A percentile compares a stretch with the other conserved stretches of the same genome.
These are phyloP conservation scores for Gelatoporia subvermispora DNA, from an alignment of 768 basidiomycete species.

Conservation along the genomic window DNA sequence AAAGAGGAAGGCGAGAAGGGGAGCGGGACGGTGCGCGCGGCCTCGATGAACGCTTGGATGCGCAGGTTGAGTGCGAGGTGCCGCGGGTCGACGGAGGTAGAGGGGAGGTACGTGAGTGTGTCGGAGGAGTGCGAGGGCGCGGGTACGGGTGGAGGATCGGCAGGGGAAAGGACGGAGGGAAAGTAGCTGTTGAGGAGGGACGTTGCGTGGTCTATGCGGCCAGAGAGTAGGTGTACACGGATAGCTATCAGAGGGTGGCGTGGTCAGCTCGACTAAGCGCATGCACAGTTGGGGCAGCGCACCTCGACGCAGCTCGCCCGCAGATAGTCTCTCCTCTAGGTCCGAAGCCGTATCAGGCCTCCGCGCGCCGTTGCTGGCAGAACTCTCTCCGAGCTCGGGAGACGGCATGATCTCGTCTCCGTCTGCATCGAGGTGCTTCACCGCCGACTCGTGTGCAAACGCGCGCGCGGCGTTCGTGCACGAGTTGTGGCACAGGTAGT, in stretches of 20 bases:
- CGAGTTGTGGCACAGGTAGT: conserved; percentile 72
- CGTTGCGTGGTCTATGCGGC: conserved; percentile 70
- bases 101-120: conserved; percentile 43
- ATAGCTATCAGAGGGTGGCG: conserved; percentile 56
- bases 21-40: conserved; percentile 69
- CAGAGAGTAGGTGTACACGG: conserved; percentile 61
- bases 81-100: conserved; percentile 65
- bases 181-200: conserved; percentile 66
- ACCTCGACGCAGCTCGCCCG: conserved; percentile 51
- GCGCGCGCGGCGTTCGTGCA: conserved; percentile 68
- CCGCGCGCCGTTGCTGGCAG: conserved; percentile 4
- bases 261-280: background rate
- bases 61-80: conserved; percentile 82
- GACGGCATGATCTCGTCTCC: conserved; percentile 54
- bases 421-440: conserved; percentile 62
- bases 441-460: conserved; percentile 58
- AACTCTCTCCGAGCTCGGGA: conserved; percentile 16
- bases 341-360: conserved; percentile 32
- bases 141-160: conserved; percentile 2
- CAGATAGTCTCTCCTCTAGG: conserved; percentile 31
- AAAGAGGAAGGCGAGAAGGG: conserved; percentile 27
- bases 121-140: conserved; percentile 23
- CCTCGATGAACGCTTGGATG: conserved; percentile 84
- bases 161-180: conserved; percentile 56
- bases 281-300: conserved; percentile 9